Conservation (phyloP, 2,329 filamentous ascomycete species). For the Albifimbria verrucaria region DNA sequence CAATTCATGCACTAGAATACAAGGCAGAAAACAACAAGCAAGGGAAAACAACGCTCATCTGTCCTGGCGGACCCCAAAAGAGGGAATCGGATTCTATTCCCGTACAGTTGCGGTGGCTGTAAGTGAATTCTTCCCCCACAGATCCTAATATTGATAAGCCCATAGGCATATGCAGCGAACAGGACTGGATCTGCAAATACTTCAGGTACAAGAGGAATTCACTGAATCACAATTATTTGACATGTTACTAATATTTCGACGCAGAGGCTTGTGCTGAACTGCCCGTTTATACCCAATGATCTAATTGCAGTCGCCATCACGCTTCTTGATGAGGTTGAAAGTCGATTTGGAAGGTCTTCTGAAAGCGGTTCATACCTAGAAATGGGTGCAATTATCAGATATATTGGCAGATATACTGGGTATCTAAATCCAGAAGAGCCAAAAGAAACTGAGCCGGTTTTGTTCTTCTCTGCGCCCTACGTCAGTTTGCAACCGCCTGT, state of each 20-base stretch:
- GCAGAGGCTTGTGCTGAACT: conserved; percentile 5
- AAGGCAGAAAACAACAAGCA: not conserved
- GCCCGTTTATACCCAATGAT: not conserved
- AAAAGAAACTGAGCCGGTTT: not conserved
- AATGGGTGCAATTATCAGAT: conserved; percentile 3
- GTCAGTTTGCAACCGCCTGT: not conserved
- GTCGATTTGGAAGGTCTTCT: not conserved
- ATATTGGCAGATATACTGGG: not conserved
- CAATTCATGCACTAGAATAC: not conserved
- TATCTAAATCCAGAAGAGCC: not conserved
- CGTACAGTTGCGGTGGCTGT: not conserved
- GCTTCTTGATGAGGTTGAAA: conserved; percentile 2
- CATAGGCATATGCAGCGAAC: not conserved
- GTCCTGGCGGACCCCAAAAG: not conserved
- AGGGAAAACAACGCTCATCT: not conserved
- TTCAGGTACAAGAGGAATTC: not conserved
- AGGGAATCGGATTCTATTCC: not conserved
- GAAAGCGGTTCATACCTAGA: conserved; percentile 2
- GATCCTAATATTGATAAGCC: not conserved
- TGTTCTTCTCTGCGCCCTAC: conserved; percentile 5
- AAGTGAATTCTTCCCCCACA: not conserved
- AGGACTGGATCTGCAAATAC: not conserved
- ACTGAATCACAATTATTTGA: not conserved
- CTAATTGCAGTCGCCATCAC: not conserved
- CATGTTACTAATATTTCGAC: not conserved